These are phyloP conservation scores for Austroboletus eburneus DNA, from an alignment of 768 basidiomycete genomes.

Conservation along the genomic window DNA sequence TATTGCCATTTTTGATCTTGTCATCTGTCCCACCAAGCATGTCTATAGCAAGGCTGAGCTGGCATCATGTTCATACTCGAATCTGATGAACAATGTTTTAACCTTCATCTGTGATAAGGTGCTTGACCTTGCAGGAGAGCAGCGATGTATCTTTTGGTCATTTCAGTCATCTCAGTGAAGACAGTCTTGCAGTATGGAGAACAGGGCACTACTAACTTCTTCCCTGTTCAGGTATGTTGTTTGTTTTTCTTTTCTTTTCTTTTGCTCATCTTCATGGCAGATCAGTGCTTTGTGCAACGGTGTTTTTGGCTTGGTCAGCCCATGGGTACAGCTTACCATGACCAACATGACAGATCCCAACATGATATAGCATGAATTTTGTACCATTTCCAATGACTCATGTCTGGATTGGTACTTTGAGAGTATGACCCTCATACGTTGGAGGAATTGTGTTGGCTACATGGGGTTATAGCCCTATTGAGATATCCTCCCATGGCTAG, in stretches of 20 bases:
- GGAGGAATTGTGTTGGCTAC: constrained; percentile 83
- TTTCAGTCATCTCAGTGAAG: constrained; percentile 73
- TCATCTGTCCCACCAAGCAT: constrained; percentile 95
- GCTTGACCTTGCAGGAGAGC: constrained; percentile 74
- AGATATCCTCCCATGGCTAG: constrained; percentile 67
- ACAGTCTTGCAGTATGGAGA: constrained; percentile 84
- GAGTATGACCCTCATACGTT: constrained; percentile 90
- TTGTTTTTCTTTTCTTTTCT: not conserved
- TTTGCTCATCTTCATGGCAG: constrained; percentile 32
- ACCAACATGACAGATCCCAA: constrained; percentile 74
- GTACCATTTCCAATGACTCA: constrained; percentile 82
- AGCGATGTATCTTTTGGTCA: constrained; percentile 57
- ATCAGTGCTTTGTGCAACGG: constrained; percentile 94
- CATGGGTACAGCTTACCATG: constrained; percentile 75
- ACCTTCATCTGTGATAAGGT: constrained; percentile 90
- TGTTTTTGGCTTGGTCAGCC: constrained; percentile 71
- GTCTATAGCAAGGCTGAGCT: constrained; percentile 82
- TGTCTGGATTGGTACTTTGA: constrained; percentile 99
- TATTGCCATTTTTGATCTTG: constrained; percentile 75
- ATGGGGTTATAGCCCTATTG: constrained; percentile 73
- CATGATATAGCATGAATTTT: constrained; percentile 93
- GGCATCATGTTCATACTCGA: constrained; percentile 56
- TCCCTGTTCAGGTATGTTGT: constrained; percentile 83
- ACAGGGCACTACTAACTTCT: constrained; percentile 62
- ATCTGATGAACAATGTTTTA: constrained; percentile 71